phyloP scores from a whole-genome alignment of 495 filamentous ascomycete genomes.

The Tuber calosporum region DNA sequence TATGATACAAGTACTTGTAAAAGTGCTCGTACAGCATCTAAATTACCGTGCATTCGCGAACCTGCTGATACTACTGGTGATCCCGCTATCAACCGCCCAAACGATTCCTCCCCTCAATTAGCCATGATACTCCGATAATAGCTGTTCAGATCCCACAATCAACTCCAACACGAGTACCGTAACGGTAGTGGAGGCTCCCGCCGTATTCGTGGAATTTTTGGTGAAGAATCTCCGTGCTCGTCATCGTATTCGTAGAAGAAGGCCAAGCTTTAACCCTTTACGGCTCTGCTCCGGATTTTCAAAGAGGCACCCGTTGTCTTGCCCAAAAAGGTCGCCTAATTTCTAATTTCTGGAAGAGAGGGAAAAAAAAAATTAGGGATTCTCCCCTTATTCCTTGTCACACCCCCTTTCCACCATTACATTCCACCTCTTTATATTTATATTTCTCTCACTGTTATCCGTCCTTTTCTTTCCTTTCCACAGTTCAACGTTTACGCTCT shows the following conservation, averaged over 20 bases:
- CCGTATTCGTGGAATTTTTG: not conserved
- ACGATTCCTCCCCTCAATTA: not conserved
- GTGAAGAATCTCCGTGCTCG: not conserved
- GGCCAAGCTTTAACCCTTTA: not conserved
- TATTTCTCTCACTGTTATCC: not conserved
- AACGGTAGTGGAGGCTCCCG: not conserved
- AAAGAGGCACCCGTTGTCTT: not conserved
- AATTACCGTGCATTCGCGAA: no score
- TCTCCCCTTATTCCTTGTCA: constrained; percentile 1
- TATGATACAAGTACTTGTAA: not conserved
- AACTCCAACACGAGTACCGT: not conserved
- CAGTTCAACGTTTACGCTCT: constrained; percentile 8
- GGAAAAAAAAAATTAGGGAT: not conserved
- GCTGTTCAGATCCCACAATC: not conserved
- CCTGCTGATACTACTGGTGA: no score
- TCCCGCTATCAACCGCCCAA: not conserved
- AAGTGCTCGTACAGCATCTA: no score
- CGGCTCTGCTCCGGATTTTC: not conserved
- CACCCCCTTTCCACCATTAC: constrained; percentile 17
- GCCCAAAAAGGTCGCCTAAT: not conserved
- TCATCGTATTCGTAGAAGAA: not conserved
- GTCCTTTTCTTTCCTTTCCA: not conserved
- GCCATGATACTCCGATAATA: not conserved
- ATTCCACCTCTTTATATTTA: constrained; percentile 10
- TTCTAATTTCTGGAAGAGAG: no score